phyloP scores from a whole-genome alignment of 768 basidiomycete genomes.

The Mycena crocata region DNA sequence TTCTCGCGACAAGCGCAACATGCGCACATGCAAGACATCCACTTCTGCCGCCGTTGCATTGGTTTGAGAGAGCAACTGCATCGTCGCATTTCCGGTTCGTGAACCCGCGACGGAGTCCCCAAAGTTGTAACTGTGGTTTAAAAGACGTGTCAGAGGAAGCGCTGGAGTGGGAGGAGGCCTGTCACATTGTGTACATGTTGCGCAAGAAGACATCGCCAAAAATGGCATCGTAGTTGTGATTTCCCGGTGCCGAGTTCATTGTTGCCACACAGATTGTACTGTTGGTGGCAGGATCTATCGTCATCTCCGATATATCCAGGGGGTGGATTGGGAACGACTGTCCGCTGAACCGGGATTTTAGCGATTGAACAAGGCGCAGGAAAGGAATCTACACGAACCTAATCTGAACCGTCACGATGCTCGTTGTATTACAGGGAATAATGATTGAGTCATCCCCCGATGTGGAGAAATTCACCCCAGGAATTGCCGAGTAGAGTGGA shows the following conservation, averaged over 20 bases:
- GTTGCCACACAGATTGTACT: neutral
- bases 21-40: conserved; percentile 12
- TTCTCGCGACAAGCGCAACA: neutral
- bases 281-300: neutral
- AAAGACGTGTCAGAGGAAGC: neutral
- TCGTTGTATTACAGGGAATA: neutral
- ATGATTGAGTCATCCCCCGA: neutral
- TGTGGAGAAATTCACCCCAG: neutral
- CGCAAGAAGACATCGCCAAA: conserved; percentile 17
- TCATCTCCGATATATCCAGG: neutral
- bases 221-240: neutral
- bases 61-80: conserved; percentile 4
- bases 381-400: too few relatives aligned
- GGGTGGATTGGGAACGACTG: neutral
- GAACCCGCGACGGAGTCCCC: neutral
- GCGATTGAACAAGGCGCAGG: too few relatives aligned
- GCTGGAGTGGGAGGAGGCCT: neutral
- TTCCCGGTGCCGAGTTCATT: neutral
- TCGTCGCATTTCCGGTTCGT: neutral
- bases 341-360: neutral
- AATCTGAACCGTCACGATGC: neutral
- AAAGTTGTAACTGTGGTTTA: conserved; percentile 1
- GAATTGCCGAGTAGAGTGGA: neutral
- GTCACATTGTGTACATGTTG: conserved; percentile 11
- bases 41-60: neutral